These are phyloP conservation scores for Mycena amicta DNA, from an alignment of 768 basidiomycete genomes.

Conservation along the genomic window DNA sequence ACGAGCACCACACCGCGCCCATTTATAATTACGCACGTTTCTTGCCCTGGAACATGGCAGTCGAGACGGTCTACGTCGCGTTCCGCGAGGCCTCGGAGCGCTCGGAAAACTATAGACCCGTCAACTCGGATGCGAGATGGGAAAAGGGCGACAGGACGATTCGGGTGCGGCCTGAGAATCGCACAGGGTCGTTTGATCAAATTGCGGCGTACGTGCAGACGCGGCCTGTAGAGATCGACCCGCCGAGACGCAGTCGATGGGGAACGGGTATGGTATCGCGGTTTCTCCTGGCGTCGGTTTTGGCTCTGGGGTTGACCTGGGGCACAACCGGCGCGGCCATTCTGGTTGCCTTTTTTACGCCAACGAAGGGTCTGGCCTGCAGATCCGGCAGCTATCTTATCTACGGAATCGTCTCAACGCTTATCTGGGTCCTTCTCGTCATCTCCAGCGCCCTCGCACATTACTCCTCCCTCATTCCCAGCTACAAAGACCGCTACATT, in stretches of 20 bases:
- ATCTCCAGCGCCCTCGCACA: constrained; percentile 27
- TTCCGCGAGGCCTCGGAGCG: constrained; percentile 25
- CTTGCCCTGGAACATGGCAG: constrained; percentile 11
- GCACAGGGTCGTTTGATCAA: background rate
- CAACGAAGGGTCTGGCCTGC: constrained; percentile 26
- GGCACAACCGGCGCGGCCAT: constrained; percentile 23
- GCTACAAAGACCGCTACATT: background rate
- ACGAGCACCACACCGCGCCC: constrained; percentile 27
- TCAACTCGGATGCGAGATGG: constrained; percentile 21
- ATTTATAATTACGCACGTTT: constrained; percentile 28
- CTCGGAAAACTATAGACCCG: constrained; percentile 21
- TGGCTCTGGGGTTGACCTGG: constrained; percentile 21
- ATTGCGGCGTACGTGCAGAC: background rate
- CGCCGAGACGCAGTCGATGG: background rate
- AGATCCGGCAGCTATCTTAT: constrained; percentile 33
- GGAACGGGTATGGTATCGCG: background rate
- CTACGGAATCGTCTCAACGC: constrained; percentile 32
- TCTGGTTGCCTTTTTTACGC: constrained; percentile 14
- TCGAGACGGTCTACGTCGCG: constrained; percentile 11
- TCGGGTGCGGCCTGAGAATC: background rate
- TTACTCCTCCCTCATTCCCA: constrained; percentile 8
- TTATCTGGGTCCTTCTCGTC: constrained; percentile 32
- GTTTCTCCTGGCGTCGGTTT: constrained; percentile 13
- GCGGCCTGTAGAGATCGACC: background rate
- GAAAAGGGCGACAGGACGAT: constrained; percentile 6